Evolutionary conservation across 176 grass and related monocot species (phyloP).

Genomic region (Typha latifolia): DNA sequence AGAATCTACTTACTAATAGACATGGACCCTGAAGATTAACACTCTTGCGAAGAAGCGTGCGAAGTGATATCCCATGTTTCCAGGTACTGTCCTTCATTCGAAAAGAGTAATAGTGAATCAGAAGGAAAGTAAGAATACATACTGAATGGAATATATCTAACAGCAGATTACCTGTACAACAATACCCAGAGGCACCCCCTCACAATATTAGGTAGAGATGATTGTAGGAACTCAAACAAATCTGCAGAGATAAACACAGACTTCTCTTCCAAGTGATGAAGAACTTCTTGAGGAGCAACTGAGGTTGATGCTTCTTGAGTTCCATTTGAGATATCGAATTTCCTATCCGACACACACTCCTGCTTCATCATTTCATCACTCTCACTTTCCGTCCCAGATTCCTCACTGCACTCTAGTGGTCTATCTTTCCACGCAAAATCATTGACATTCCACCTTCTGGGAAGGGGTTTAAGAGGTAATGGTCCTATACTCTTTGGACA

Average conservation of each 20-base stretch:
- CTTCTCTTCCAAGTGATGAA: constrained; percentile 57
- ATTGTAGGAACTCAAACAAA: constrained; percentile 66
- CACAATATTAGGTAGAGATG: constrained; percentile 74
- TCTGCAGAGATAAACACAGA: constrained; percentile 58
- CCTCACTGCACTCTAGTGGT: constrained; percentile 32
- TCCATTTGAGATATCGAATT: constrained; percentile 17
- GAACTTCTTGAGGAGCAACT: constrained; percentile 14
- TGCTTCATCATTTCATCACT: constrained; percentile 30
- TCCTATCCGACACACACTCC: constrained; percentile 13
- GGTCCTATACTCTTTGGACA: constrained; percentile 22
- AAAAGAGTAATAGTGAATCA: constrained; percentile 38
- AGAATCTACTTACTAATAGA: constrained; percentile 55
- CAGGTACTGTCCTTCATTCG: constrained; percentile 85
- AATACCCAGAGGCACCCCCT: constrained; percentile 84
- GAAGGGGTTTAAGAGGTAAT: constrained; percentile 35
- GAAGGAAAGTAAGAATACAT: constrained; percentile 14
- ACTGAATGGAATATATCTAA: background rate
- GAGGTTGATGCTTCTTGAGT: constrained; percentile 37
- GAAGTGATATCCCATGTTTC: constrained; percentile 92
- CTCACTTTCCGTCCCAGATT: constrained; percentile 41
- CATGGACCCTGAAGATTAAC: constrained; percentile 50
- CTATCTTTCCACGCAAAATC: constrained; percentile 30
- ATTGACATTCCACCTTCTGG: constrained; percentile 35
- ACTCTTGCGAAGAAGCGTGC: constrained; percentile 71
- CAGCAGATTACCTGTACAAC: constrained; percentile 64